Evolutionary conservation across 225 moss, liverwort and hornwort genomes (phyloP), one percentile per base, ranked within the genome.

Genomic region (Takakia lepidozioides): DNA sequence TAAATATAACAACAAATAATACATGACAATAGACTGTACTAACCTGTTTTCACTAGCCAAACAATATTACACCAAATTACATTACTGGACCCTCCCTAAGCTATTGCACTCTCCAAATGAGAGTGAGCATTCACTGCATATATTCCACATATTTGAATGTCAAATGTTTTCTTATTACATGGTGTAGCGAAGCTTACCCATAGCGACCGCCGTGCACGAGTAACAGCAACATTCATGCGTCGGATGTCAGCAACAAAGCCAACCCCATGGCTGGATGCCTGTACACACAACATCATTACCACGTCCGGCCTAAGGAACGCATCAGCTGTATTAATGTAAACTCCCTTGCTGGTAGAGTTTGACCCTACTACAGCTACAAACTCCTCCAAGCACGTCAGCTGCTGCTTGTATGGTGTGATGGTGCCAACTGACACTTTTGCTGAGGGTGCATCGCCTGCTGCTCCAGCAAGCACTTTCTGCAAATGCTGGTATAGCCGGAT

Each of bases 321-420:
- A 76, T 98, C 95, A 38, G 91, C 95, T 8, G 95, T 98, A 43
- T 98, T 98, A 25, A 98, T 91, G 50, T 98, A 91, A 8, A 98
- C 95, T 9, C 87, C 85, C 73, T 90, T 91, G 39, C 78, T 79
- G 28, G 84, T 75, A 39, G 95, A 82, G 51, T 82, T 90, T 14
- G 73, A 63, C 29, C 91, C 95, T 23, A 98, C 76, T 1, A 80
- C 53, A 15, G 62, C 43, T 60, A 80, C 62, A 59, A 98, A 98
- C 38, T 98, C 95, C 52, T 98, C 90, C 68, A 98, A 57, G 59
- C 91, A 98, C 47, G 85, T 82, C 72, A 98, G 65, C 71, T 98
- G 95, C 63, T 98, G 95, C 71, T 98, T 98, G 54, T 98, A 98
- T 56, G 95, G 95, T 49, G 95, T 98, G 13, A 98, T 98, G 41